Percentiles rank a stretch among this genome's conserved stretches.
phyloP scores from a whole-genome alignment of 305 asterid species.

The Fraxinus albicans region DNA sequence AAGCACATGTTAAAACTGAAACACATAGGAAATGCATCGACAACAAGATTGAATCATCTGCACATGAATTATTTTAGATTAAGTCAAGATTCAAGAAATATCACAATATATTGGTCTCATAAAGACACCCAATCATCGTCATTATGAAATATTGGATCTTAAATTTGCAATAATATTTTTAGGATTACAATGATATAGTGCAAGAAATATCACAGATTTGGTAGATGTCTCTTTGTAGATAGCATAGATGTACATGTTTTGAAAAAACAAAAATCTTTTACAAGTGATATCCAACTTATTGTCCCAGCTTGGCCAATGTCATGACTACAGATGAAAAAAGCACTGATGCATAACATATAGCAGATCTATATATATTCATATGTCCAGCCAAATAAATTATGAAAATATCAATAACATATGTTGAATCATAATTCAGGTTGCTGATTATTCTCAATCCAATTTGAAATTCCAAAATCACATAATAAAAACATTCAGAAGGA shows the following conservation, averaged over 20 bases:
- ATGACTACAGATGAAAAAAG: not conserved
- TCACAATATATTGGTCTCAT: not conserved
- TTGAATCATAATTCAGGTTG: not conserved
- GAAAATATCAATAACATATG: not conserved
- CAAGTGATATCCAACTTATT: not conserved
- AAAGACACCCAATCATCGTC: not conserved
- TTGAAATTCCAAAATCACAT: not conserved
- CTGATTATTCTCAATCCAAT: not conserved
- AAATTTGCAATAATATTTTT: not conserved
- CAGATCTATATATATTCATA: not conserved
- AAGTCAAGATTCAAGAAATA: not conserved
- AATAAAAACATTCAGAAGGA: not conserved
- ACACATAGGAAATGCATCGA: too few relatives aligned
- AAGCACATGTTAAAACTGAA: too few relatives aligned
- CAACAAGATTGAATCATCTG: not conserved
- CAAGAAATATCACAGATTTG: not conserved
- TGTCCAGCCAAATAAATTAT: not conserved
- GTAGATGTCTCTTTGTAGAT: not conserved
- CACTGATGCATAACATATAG: not conserved
- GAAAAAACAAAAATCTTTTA: not conserved
- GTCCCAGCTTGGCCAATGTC: not conserved
- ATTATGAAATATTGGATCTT: not conserved
- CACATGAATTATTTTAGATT: not conserved
- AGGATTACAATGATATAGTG: not conserved
- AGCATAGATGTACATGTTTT: not conserved